Evolutionary conservation across 2,329 filamentous ascomycete genomes (phyloP).

Genomic region (Fusarium tjaetaba): DNA sequence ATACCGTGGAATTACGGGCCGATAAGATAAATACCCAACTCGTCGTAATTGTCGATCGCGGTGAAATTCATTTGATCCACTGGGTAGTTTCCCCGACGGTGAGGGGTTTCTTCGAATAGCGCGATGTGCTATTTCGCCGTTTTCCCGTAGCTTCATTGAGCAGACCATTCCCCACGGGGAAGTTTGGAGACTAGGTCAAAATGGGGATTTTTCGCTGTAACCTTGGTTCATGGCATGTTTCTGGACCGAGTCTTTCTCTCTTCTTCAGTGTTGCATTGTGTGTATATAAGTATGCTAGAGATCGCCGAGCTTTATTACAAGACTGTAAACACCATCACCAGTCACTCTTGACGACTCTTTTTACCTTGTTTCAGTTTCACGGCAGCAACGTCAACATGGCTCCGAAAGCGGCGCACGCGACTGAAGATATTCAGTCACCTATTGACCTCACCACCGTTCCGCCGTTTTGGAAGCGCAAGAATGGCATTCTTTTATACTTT

Average conservation of each 20-base stretch:
- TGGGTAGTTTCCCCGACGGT: conserved; percentile 5
- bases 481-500: conserved; percentile 55
- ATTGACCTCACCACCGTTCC: conserved; percentile 47
- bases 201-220: background rate
- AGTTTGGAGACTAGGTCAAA: conserved; percentile 3
- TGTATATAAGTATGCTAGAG: conserved; percentile 25
- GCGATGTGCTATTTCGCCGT: conserved; percentile 10
- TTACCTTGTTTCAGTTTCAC: background rate
- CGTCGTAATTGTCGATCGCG: background rate
- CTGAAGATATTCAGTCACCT: conserved; percentile 45
- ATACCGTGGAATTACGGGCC: conserved; percentile 22
- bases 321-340: background rate
- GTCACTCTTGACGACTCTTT: background rate
- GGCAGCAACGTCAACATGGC: conserved; percentile 40
- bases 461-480: conserved; percentile 52
- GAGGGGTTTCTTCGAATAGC: conserved; percentile 8
- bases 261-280: background rate
- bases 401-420: conserved; percentile 46
- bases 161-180: conserved; percentile 34
- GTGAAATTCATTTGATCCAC: background rate
- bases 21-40: conserved; percentile 15
- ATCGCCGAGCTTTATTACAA: background rate
- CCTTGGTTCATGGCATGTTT: background rate
- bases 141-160: conserved; percentile 8
- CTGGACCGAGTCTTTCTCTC: rapidly evolving